Conservation (phyloP, 345 rosid species). For the Dipteronia dyeriana region DNA sequence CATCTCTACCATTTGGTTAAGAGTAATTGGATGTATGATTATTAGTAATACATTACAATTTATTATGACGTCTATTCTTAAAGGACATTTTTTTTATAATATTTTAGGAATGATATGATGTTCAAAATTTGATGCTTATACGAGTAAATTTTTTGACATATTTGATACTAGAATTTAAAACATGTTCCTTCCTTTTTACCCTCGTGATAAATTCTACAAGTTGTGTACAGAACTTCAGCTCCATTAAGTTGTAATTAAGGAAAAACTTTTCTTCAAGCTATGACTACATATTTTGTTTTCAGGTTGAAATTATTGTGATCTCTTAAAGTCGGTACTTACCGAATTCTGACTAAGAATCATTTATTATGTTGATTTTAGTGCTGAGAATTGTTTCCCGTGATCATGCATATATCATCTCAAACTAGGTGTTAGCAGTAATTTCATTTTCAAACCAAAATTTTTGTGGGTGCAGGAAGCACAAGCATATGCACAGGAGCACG, state of each 20-base stretch:
- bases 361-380: background rate
- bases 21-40: background rate
- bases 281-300: background rate
- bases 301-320: background rate
- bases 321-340: background rate
- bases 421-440: background rate
- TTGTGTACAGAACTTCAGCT: background rate
- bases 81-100: background rate
- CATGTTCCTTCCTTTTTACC: background rate
- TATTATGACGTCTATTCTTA: background rate
- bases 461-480: slow-evolving; percentile 73
- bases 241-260: background rate
- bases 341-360: background rate
- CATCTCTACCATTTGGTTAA: background rate
- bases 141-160: background rate
- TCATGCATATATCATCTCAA: background rate
- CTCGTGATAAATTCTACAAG: background rate
- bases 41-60: background rate
- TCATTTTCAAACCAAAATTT: background rate
- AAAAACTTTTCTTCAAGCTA: background rate
- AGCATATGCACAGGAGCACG: slow-evolving; percentile 78
- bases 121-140: background rate
- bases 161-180: background rate
- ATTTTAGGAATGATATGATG: background rate
- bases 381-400: background rate